These are phyloP conservation scores for Larix kaempferi DNA, from an alignment of 75 land plant genomes.

Conservation along the genomic window DNA sequence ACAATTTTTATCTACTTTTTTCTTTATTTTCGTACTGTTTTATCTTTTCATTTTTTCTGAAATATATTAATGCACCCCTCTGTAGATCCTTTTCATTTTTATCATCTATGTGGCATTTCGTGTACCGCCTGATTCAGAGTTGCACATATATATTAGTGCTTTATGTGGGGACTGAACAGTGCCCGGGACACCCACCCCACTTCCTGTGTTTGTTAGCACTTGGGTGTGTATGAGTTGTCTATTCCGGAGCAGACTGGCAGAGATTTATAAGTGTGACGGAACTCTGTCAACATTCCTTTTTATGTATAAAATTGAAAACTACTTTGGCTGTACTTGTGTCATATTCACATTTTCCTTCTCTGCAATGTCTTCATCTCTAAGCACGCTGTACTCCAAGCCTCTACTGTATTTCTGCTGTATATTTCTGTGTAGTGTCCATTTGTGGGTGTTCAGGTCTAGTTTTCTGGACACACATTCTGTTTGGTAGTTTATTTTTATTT, in stretches of 20 bases:
- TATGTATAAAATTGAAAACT: not conserved
- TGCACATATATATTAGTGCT: not conserved
- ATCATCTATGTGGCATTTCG: not conserved
- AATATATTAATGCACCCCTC: not conserved
- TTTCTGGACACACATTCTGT: too few species aligned
- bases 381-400: too few species aligned
- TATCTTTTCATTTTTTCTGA: not conserved
- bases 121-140: not conserved
- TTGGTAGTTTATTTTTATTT: too few species aligned
- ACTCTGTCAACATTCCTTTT: not conserved
- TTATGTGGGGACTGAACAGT: not conserved
- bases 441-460: too few species aligned
- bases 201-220: not conserved
- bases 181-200: not conserved
- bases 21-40: not conserved
- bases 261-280: not conserved
- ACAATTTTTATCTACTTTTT: not conserved
- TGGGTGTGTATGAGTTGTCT: constrained; percentile 8
- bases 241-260: not conserved
- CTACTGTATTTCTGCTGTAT: too few species aligned
- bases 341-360: not conserved
- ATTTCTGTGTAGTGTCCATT: too few species aligned
- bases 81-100: not conserved
- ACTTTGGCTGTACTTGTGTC: not conserved
- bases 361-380: too few species aligned